These are phyloP conservation scores for Candida taoyuanica DNA, from an alignment of 805 yeast genomes.

Conservation along the genomic window DNA sequence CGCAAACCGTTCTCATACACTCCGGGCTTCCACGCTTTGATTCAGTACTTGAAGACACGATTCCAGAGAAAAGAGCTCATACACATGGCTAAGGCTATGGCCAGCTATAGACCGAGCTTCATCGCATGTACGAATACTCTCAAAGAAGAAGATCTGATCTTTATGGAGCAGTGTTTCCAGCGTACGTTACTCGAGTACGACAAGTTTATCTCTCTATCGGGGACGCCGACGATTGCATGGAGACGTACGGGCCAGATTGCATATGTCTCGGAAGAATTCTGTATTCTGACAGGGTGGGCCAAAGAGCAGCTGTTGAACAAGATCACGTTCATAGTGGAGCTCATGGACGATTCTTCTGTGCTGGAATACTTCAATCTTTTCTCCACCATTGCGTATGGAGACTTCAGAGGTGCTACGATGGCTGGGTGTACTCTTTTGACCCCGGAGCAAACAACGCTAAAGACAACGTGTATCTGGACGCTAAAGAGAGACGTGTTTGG, in stretches of 20 bases:
- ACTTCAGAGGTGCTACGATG: slow-evolving; percentile 85
- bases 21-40: slow-evolving; percentile 80
- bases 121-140: slow-evolving; percentile 87
- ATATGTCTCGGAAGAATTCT: slow-evolving; percentile 91
- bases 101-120: slow-evolving; percentile 86
- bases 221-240: slow-evolving; percentile 96
- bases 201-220: slow-evolving; percentile 74
- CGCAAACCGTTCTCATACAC: slow-evolving; percentile 81
- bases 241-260: slow-evolving; percentile 93
- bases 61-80: slow-evolving; percentile 69
- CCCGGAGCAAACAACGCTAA: slow-evolving; percentile 46
- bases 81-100: slow-evolving; percentile 81
- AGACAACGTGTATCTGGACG: slow-evolving; percentile 88
- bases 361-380: slow-evolving; percentile 85
- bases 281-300: slow-evolving; percentile 87
- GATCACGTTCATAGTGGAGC: slow-evolving; percentile 68
- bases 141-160: slow-evolving; percentile 86
- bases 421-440: slow-evolving; percentile 77
- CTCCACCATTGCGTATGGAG: slow-evolving; percentile 83
- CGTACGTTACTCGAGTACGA: slow-evolving; percentile 86
- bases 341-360: slow-evolving; percentile 83
- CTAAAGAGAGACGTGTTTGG: slow-evolving; percentile 93
- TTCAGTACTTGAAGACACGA: slow-evolving; percentile 65
- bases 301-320: slow-evolving; percentile 61
- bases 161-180: slow-evolving; percentile 96